These are phyloP conservation scores for Cryptosporidium tyzzeri DNA, from an alignment of 169 alveolate species.

Conservation along the genomic window DNA sequence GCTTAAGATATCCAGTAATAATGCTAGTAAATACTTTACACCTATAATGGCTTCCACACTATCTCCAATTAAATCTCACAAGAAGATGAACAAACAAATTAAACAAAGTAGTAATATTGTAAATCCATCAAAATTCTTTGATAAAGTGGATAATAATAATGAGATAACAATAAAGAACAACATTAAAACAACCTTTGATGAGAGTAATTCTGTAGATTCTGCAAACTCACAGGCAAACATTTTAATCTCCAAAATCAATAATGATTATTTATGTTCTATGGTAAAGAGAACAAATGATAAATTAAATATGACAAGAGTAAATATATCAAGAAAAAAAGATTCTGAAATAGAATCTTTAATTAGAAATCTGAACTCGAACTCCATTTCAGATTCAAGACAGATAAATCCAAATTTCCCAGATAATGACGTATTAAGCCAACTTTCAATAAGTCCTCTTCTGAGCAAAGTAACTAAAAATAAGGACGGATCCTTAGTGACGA, in stretches of 20 bases:
- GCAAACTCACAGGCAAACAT: not conserved
- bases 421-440: not conserved
- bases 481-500: not conserved
- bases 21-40: not conserved
- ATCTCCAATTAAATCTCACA: not conserved
- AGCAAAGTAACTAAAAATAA: not conserved
- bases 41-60: constrained; percentile 69
- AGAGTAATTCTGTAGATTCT: not conserved
- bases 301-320: constrained; percentile 34
- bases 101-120: constrained; percentile 28
- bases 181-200: not conserved
- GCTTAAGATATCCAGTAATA: not conserved
- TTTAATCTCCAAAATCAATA: constrained; percentile 7
- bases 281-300: constrained; percentile 49
- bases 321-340: constrained; percentile 26
- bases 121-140: constrained; percentile 34
- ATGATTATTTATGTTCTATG: constrained; percentile 40
- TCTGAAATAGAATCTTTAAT: constrained; percentile 14
- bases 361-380: constrained; percentile 16
- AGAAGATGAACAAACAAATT: not conserved
- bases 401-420: not conserved
- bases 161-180: not conserved
- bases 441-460: not conserved
- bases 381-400: constrained; percentile 9
- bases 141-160: not conserved